These are phyloP conservation scores for Paraconiothyrium brasiliense DNA, from an alignment of 2,329 filamentous ascomycete species.

Conservation along the genomic window DNA sequence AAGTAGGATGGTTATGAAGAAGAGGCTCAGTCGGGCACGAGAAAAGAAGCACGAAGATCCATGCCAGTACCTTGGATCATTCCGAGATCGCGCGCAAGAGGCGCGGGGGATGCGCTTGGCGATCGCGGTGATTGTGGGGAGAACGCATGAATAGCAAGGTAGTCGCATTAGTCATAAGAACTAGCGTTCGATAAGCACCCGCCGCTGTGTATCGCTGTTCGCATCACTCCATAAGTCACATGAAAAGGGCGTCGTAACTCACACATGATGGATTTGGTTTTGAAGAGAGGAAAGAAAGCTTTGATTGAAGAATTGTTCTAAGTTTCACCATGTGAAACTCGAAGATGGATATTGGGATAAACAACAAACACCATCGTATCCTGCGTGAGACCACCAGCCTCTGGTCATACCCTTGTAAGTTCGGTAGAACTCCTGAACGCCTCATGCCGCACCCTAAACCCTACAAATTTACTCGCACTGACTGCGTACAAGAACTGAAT, in stretches of 20 bases:
- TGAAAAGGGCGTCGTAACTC: neutral
- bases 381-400: constrained; percentile 1
- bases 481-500: neutral
- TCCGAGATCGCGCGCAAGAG: constrained; percentile 4
- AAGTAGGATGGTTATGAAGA: neutral
- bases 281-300: neutral
- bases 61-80: constrained; percentile 1
- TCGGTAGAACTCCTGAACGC: constrained; percentile 10
- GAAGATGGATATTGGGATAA: constrained; percentile 14
- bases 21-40: neutral
- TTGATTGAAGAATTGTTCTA: constrained; percentile 1
- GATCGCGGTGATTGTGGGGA: constrained; percentile 1
- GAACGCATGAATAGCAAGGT: neutral
- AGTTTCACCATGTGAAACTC: neutral
- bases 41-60: neutral
- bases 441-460: neutral
- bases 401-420: constrained; percentile 2
- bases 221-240: neutral
- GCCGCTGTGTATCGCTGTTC: neutral
- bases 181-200: neutral
- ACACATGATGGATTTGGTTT: neutral
- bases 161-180: constrained; percentile 13
- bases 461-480: neutral
- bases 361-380: constrained; percentile 9
- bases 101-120: constrained; percentile 2